Evolutionary conservation across 768 basidiomycete species (phyloP).

Genomic region (Amanita subjunquillea): DNA sequence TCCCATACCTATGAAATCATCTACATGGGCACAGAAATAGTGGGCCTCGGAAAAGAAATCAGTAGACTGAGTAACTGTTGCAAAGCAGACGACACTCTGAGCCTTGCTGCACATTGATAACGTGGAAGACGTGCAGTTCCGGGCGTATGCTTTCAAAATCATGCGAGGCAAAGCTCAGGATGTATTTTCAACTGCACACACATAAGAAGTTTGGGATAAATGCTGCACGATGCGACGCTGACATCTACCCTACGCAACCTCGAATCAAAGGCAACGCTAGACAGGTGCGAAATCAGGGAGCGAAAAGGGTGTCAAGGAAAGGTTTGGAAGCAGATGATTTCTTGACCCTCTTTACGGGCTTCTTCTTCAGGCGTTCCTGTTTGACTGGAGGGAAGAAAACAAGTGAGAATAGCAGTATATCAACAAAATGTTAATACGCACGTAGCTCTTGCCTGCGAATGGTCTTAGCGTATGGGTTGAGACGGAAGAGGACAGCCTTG

Average conservation of each 20-base stretch:
- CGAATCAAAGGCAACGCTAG: background rate
- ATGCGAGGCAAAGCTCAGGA: too few relatives aligned
- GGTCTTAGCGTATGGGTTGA: constrained; percentile 98
- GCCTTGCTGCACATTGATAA: too few relatives aligned
- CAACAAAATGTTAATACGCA: constrained; percentile 29
- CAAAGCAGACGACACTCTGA: too few relatives aligned
- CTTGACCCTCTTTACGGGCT: constrained; percentile 57
- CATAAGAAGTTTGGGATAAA: background rate
- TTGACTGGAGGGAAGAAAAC: constrained; percentile 40
- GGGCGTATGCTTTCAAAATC: too few relatives aligned
- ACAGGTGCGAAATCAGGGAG: constrained; percentile 45
- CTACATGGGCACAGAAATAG: too few relatives aligned
- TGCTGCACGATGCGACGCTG: background rate
- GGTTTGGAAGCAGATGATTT: constrained; percentile 60
- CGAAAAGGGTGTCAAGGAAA: constrained; percentile 78
- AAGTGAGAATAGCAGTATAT: background rate
- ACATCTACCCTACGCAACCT: background rate
- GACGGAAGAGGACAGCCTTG: constrained; percentile 89
- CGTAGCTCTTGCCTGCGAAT: constrained; percentile 82
- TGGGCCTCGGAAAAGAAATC: too few relatives aligned
- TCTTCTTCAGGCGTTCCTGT: constrained; percentile 65
- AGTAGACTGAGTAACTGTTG: too few relatives aligned
- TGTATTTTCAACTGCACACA: background rate
- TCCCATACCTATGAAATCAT: too few relatives aligned
- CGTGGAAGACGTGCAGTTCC: too few relatives aligned